phyloP scores from a whole-genome alignment of 768 basidiomycete genomes.

The Hericium erinaceus region DNA sequence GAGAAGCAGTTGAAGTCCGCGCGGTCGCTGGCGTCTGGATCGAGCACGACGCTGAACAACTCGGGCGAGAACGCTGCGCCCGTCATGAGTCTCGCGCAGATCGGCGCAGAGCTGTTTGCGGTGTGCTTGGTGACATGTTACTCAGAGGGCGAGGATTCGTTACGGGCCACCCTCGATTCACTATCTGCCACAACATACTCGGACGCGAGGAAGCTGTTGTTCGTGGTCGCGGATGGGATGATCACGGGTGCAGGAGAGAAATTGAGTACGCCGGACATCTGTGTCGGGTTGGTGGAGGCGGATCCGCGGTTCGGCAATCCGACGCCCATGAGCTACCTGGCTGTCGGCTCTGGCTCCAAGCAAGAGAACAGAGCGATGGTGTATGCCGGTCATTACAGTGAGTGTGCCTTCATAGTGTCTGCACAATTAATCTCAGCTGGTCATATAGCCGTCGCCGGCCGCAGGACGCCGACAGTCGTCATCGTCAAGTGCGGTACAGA shows the following conservation, averaged over 20 bases:
- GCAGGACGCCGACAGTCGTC: slow-evolving; percentile 88
- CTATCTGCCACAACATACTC: slow-evolving; percentile 88
- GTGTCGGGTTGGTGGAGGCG: slow-evolving; percentile 82
- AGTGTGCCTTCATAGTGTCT: slow-evolving; percentile 23
- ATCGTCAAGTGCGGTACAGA: slow-evolving; percentile 97
- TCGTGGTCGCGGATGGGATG: slow-evolving; percentile 97
- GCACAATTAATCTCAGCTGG: background rate
- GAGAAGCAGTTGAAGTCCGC: slow-evolving; percentile 40
- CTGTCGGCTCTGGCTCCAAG: slow-evolving; percentile 87
- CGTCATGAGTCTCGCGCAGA: slow-evolving; percentile 77
- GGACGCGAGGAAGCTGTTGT: slow-evolving; percentile 84
- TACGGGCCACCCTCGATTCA: slow-evolving; percentile 87
- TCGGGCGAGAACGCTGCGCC: slow-evolving; percentile 36
- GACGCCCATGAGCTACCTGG: slow-evolving; percentile 84
- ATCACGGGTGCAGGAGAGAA: slow-evolving; percentile 97
- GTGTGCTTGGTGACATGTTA: slow-evolving; percentile 97
- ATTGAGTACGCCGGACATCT: slow-evolving; percentile 91
- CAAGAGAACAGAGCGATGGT: slow-evolving; percentile 93
- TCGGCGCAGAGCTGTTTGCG: slow-evolving; percentile 91
- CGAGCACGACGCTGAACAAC: slow-evolving; percentile 47
- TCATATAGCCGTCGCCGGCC: slow-evolving; percentile 66
- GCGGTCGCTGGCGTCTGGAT: slow-evolving; percentile 41
- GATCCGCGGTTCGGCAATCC: slow-evolving; percentile 96
- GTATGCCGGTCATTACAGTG: slow-evolving; percentile 99
- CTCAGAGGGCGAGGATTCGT: slow-evolving; percentile 90